Conservation (phyloP, 1,139 yeast species). For the Taphrina flavorubra region DNA sequence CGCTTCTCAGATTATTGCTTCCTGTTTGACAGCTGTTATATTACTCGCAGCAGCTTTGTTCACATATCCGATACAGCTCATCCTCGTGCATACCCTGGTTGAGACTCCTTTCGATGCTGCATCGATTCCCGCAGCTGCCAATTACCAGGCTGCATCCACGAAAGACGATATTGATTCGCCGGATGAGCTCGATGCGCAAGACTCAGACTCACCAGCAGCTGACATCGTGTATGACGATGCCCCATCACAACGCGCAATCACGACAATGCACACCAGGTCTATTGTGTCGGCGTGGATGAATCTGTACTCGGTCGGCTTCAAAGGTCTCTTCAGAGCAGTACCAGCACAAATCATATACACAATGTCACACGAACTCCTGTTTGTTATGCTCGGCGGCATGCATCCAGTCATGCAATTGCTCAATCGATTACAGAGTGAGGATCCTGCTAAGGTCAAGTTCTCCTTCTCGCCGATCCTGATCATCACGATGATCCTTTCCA, state of each 20-base stretch:
- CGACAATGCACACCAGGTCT: conserved; percentile 22
- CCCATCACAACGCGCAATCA: not conserved
- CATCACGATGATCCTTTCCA: conserved; percentile 1
- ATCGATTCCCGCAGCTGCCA: not conserved
- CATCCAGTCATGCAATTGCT: conserved; percentile 21
- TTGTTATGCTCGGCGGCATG: conserved; percentile 15
- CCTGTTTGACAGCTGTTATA: not conserved
- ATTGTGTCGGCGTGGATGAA: conserved; percentile 21
- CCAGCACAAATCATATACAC: conserved; percentile 21
- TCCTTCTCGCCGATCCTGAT: conserved; percentile 5
- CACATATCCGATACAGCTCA: conserved; percentile 24
- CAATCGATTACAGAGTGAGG: conserved; percentile 14
- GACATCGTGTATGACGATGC: not conserved
- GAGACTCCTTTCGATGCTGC: conserved; percentile 15
- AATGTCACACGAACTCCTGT: conserved; percentile 14
- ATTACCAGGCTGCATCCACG: not conserved
- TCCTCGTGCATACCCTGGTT: conserved; percentile 26
- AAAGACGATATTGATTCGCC: conserved; percentile 15
- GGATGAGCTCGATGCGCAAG: conserved; percentile 14
- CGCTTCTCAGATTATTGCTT: not conserved
- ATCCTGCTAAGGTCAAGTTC: not conserved
- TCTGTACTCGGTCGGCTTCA: not conserved
- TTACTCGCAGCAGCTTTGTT: not conserved
- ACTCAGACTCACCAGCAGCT: not conserved
- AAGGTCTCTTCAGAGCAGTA: conserved; percentile 20